These are phyloP conservation scores for Vigna nakashimae DNA, from an alignment of 306 rosid species.

Conservation along the genomic window DNA sequence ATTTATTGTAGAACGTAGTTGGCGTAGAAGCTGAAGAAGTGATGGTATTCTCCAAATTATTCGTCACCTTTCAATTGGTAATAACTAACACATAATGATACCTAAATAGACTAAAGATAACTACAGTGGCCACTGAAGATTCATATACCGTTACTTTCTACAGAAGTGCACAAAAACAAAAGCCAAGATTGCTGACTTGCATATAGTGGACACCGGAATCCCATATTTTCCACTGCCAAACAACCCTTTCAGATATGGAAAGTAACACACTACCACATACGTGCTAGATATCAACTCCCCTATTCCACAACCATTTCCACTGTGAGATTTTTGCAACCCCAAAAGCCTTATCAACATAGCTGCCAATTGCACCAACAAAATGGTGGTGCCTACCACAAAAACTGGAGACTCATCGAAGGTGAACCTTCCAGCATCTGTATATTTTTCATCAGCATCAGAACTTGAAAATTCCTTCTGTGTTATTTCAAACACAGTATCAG, in stretches of 20 bases:
- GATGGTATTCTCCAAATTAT: no score
- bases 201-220: conserved; percentile 59
- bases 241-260: conserved; percentile 71
- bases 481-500: conserved; percentile 68
- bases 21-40: no score
- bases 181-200: conserved; percentile 53
- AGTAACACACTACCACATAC: conserved; percentile 54
- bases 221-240: conserved; percentile 65
- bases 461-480: conserved; percentile 58
- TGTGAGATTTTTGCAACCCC: conserved; percentile 32
- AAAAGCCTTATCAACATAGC: conserved; percentile 45
- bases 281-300: conserved; percentile 53
- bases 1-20: no score
- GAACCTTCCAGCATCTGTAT: conserved; percentile 48
- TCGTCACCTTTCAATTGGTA: no score
- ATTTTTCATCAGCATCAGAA: conserved; percentile 6
- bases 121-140: background rate
- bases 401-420: conserved; percentile 67
- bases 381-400: conserved; percentile 64
- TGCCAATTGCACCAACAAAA: conserved; percentile 60
- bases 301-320: conserved; percentile 51
- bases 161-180: conserved; percentile 50
- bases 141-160: background rate
- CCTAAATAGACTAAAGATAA: background rate
- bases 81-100: no score